These are phyloP conservation scores for Botrytis pseudocinerea DNA, from an alignment of 2,329 filamentous ascomycete species.

Conservation along the genomic window DNA sequence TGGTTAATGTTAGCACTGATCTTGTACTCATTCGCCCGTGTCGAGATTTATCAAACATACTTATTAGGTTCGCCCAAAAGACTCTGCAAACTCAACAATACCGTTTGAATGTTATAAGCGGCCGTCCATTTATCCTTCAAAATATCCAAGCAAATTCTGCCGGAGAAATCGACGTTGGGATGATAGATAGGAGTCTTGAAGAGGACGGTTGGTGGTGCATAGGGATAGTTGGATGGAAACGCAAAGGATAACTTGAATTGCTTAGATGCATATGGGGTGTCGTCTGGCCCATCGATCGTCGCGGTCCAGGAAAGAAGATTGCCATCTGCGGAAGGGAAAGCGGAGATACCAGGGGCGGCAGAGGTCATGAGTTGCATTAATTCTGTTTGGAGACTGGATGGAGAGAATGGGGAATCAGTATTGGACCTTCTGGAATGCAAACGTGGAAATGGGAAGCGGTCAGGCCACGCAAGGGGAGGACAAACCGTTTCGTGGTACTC, in stretches of 20 bases:
- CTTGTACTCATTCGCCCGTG: neutral
- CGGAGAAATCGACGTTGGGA: constrained; percentile 96
- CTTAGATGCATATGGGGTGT: constrained; percentile 86
- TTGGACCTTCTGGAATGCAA: neutral
- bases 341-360: constrained; percentile 87
- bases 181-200: constrained; percentile 99
- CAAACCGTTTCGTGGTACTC: constrained; percentile 76
- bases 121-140: constrained; percentile 99
- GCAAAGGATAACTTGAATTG: constrained; percentile 89
- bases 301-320: constrained; percentile 92
- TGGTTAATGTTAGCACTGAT: constrained; percentile 28
- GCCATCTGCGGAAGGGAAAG: constrained; percentile 87
- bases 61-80: constrained; percentile 97
- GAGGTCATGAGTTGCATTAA: constrained; percentile 98
- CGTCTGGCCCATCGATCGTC: constrained; percentile 87
- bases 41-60: constrained; percentile 54
- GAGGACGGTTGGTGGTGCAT: constrained; percentile 83
- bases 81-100: constrained; percentile 91
- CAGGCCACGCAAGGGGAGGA: constrained; percentile 13
- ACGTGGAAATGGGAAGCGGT: neutral
- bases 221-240: constrained; percentile 92
- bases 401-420: constrained; percentile 1
- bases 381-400: constrained; percentile 82
- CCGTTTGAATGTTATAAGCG: constrained; percentile 93
- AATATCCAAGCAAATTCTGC: constrained; percentile 95